These are phyloP conservation scores for Aspergillus avenaceus DNA, from an alignment of 495 filamentous ascomycete genomes.

Conservation along the genomic window DNA sequence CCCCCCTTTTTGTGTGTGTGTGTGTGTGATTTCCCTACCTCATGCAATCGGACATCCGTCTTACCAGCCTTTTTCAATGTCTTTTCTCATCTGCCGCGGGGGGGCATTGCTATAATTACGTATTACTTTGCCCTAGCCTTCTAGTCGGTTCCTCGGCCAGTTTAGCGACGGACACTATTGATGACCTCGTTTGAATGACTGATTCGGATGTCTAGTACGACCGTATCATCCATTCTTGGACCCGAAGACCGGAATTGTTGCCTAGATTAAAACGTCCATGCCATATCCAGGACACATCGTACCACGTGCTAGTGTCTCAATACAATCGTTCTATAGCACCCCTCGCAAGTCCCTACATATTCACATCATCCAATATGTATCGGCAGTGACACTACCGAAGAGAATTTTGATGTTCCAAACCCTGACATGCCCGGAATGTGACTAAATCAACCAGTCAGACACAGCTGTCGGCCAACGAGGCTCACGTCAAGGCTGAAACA, in stretches of 20 bases:
- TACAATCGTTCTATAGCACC: not conserved
- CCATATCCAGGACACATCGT: not conserved
- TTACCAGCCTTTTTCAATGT: not conserved
- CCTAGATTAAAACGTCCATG: not conserved
- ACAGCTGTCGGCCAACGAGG: not conserved
- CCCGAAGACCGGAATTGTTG: not conserved
- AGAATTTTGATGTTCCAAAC: too few relatives aligned
- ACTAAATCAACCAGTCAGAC: not conserved
- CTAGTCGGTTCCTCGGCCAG: too few relatives aligned
- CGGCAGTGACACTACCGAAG: too few relatives aligned
- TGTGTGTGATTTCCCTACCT: too few relatives aligned
- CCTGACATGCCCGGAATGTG: conserved; percentile 3
- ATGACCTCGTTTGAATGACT: not conserved
- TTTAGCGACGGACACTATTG: conserved; percentile 8
- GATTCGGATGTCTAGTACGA: not conserved
- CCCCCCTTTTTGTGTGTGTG: not conserved
- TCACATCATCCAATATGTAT: not conserved
- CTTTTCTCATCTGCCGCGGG: not conserved
- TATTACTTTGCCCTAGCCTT: not conserved
- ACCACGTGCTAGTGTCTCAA: not conserved
- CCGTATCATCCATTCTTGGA: not conserved
- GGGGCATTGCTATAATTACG: not conserved
- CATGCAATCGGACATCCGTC: not conserved
- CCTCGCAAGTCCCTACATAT: not conserved
- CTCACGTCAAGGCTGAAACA: conserved; percentile 17